Conservation (phyloP, 768 basidiomycete genomes). For the Russula griseocarnosa region DNA sequence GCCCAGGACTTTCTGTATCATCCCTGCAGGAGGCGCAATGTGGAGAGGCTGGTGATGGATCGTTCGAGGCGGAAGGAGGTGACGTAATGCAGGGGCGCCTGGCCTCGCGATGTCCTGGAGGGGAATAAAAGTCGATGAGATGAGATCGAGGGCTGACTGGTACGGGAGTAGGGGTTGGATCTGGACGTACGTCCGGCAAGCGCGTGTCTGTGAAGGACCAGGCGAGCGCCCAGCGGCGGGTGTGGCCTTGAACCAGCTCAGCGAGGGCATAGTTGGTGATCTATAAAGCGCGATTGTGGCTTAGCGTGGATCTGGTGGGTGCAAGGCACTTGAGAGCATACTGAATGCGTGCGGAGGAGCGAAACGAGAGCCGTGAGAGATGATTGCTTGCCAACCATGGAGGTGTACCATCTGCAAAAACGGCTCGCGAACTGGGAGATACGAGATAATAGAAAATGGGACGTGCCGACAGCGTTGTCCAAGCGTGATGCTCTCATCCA, state of each 20-base stretch:
- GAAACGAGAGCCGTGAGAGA: conserved; percentile 63
- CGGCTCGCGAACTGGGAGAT: neutral
- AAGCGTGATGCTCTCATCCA: conserved; percentile 61
- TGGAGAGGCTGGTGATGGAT: conserved; percentile 44
- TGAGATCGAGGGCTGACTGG: conserved; percentile 28
- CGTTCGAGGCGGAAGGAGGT: conserved; percentile 56
- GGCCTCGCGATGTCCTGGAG: conserved; percentile 40
- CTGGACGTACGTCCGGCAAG: conserved; percentile 69
- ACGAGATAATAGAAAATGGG: neutral
- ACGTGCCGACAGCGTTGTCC: conserved; percentile 56
- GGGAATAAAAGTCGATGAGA: conserved; percentile 34
- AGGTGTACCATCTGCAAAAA: conserved; percentile 77
- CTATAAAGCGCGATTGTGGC: conserved; percentile 38
- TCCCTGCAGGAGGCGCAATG: conserved; percentile 28
- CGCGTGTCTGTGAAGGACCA: conserved; percentile 72
- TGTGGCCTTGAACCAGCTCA: conserved; percentile 82
- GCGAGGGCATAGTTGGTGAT: conserved; percentile 83
- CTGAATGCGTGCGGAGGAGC: conserved; percentile 46
- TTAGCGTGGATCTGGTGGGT: neutral
- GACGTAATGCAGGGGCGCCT: conserved; percentile 42
- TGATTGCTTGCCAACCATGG: conserved; percentile 84
- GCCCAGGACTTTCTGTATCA: conserved; percentile 36
- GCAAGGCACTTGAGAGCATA: conserved; percentile 30
- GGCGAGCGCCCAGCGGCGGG: conserved; percentile 86
- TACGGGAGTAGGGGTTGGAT: neutral